phyloP scores from a whole-genome alignment of 768 basidiomycete species.

The Macrolepiota fuliginosa region DNA sequence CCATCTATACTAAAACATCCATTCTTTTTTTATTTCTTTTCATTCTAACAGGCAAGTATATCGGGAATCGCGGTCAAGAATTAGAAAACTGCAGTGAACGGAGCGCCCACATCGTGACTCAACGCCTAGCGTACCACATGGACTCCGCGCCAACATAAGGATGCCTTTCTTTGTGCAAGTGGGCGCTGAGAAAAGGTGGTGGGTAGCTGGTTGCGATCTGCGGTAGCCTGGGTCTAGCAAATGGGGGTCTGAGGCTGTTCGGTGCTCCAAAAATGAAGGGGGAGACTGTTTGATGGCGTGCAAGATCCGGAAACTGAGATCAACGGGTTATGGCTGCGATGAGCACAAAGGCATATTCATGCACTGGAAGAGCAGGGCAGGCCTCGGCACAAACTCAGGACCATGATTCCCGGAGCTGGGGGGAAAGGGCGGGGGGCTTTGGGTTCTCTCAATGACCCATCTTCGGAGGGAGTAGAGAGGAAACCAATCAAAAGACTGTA shows the following conservation, averaged over 20 bases:
- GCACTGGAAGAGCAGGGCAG: neutral
- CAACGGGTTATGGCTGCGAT: neutral
- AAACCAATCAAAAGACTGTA: conserved; percentile 70
- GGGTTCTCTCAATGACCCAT: neutral
- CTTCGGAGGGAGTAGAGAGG: neutral
- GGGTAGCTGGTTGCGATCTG: neutral
- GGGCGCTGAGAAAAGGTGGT: neutral
- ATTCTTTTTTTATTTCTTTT: neutral
- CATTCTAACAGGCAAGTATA: neutral
- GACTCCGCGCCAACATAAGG: neutral
- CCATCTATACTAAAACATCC: neutral
- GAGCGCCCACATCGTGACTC: neutral
- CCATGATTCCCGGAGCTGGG: conserved; percentile 3
- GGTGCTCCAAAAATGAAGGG: neutral
- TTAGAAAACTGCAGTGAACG: neutral
- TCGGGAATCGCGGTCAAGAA: neutral
- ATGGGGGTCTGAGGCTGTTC: neutral
- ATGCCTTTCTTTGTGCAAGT: neutral
- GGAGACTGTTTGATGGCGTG: neutral
- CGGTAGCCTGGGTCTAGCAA: neutral
- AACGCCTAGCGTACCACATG: neutral
- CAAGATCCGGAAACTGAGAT: conserved; percentile 5
- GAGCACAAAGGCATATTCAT: neutral
- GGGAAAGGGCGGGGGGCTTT: neutral
- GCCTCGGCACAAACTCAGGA: neutral